Conservation (phyloP, 768 basidiomycete genomes). For the Suillus paluster region DNA sequence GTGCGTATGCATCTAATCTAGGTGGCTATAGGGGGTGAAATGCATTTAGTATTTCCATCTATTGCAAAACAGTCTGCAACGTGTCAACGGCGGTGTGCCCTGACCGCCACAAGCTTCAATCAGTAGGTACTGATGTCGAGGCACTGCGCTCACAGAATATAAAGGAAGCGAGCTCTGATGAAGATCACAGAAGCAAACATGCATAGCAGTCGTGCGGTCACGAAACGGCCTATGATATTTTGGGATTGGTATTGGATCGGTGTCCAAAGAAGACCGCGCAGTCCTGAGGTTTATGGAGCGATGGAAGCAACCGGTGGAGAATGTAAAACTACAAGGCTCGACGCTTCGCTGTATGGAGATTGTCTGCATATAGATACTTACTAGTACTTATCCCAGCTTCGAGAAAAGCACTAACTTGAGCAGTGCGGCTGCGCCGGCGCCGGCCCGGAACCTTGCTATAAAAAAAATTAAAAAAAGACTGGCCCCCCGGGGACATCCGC, state of each 20-base stretch:
- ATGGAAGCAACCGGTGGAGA: background rate
- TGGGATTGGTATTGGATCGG: background rate
- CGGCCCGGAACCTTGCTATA: too few relatives aligned
- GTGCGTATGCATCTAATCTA: background rate
- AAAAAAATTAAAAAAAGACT: background rate
- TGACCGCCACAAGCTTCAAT: background rate
- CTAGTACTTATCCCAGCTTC: background rate
- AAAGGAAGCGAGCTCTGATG: background rate
- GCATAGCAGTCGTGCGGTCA: background rate
- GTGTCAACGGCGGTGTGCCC: background rate
- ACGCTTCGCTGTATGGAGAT: background rate
- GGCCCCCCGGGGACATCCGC: background rate
- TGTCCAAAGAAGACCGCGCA: background rate
- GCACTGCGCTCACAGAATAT: background rate
- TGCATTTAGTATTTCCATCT: background rate
- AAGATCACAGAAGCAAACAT: background rate
- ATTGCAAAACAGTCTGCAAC: too few relatives aligned
- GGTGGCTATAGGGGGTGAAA: background rate
- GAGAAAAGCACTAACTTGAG: background rate
- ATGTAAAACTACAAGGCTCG: background rate
- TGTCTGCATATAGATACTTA: background rate
- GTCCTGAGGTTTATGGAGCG: background rate
- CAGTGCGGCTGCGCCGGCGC: too few relatives aligned
- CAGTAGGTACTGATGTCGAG: background rate
- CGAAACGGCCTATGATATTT: too few relatives aligned